Evolutionary conservation across 1,284 basidiomycete species (phyloP), one percentile per base, ranked within the genome.

Genomic region (Schizophyllum commune): DNA sequence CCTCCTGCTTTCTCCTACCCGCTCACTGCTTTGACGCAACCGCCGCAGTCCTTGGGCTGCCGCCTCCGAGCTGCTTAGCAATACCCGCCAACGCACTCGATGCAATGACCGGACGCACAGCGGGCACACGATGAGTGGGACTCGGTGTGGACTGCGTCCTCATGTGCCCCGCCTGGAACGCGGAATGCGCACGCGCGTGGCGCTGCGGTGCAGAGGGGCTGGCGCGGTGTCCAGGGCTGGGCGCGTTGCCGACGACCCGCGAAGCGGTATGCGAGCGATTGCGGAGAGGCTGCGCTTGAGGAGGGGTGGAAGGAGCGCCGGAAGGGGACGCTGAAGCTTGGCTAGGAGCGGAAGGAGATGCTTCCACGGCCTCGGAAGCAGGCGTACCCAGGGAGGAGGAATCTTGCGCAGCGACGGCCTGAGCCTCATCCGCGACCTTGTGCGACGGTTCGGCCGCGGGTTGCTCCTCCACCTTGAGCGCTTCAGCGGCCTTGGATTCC

Each of bases 241-340:
- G 39, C 39, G 39, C 27, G 27, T 27, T 13, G 39, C 13, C 13
- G 3, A 47, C 39, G 13, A 17, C 39, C 13, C 39, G 39, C 39
- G 13, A 11, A 3, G 17, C 74, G 20, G 83, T 83, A 56, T 82
- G 81, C 67, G 27, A 68, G 68, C 34, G 67, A 65, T 60, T 51
- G 66, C 64, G 20, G 65, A 61, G 22, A 64, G 65, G 33, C 64
- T 64, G 73, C 68, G 59, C 68, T 69, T 57, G 73, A 11, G 39
- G 39, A 17, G 39, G 39, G 9, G 39, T 17, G 8, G 39, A 47
- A 17, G 39, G 9, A 8, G 4, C 13, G 39, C 13, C 39, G 39
- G 39, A 11, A 3, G 39, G 39, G 39, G 39, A 47, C 17, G 17
- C 39, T 11, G 39, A 47, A 2, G 17, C 39, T 13, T 47, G 9